These are phyloP conservation scores for Novymonas esmeraldas DNA, from an alignment of 208 protist species.

Conservation along the genomic window DNA sequence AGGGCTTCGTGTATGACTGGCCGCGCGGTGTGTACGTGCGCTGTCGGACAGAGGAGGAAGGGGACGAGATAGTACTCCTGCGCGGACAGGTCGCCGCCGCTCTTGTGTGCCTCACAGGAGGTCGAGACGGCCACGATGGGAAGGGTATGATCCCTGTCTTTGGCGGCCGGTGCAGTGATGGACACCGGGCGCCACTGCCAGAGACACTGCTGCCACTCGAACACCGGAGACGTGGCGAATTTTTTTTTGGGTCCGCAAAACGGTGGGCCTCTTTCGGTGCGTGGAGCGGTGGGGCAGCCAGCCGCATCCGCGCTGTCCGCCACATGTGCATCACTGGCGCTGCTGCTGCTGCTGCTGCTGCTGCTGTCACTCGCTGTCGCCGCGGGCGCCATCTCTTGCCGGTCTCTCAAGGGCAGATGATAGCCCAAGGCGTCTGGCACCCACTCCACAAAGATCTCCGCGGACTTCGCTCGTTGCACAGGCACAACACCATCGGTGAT, in stretches of 20 bases:
- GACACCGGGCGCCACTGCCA: constrained; percentile 76
- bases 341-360: neutral
- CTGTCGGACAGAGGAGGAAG: constrained; percentile 52
- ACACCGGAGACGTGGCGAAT: constrained; percentile 56
- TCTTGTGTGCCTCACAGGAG: no score
- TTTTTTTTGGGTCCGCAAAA: constrained; percentile 20
- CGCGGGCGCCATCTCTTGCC: neutral
- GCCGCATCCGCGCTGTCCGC: no score
- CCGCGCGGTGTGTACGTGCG: constrained; percentile 15
- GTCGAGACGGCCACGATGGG: no score
- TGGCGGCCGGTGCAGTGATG: neutral
- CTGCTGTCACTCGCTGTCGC: neutral
- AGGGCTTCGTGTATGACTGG: constrained; percentile 14
- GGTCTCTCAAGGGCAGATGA: constrained; percentile 16
- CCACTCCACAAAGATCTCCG: constrained; percentile 30
- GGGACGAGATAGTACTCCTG: constrained; percentile 30
- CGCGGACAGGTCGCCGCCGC: no score
- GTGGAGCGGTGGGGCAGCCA: no score
- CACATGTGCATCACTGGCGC: no score
- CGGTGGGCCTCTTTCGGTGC: no score
- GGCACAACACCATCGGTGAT: constrained; percentile 3
- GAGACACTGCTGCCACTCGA: constrained; percentile 42
- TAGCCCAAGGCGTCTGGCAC: constrained; percentile 38
- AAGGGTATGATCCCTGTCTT: no score
- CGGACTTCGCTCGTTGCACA: constrained; percentile 7